Percentiles rank a stretch among this genome's conserved stretches.
Conservation (phyloP, 129 eudicot genomes). For the Solidago caesia region DNA sequence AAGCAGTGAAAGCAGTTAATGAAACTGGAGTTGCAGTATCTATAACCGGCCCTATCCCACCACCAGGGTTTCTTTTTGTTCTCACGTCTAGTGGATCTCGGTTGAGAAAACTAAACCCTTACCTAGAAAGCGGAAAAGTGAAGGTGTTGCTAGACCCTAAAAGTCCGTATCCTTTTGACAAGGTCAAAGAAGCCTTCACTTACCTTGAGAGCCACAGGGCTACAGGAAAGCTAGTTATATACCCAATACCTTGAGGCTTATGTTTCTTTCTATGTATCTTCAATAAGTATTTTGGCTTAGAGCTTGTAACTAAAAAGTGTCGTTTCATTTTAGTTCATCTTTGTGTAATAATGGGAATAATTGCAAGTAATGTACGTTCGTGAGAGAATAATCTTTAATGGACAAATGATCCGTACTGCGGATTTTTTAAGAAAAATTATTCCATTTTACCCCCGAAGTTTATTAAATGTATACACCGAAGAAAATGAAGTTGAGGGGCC, state of each 20-base stretch:
- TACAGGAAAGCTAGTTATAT: slow-evolving; percentile 78
- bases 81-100: slow-evolving; percentile 71
- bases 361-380: too few species aligned
- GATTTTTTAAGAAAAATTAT: too few species aligned
- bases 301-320: too few species aligned
- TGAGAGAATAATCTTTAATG: too few species aligned
- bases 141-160: slow-evolving; percentile 76
- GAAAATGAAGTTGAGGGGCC: too few species aligned
- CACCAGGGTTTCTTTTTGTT: slow-evolving; percentile 75
- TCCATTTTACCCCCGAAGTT: too few species aligned
- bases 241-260: slow-evolving; percentile 61
- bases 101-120: slow-evolving; percentile 68
- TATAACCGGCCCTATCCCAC: slow-evolving; percentile 62
- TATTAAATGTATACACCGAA: too few species aligned
- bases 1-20: slow-evolving; percentile 68
- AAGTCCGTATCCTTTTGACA: slow-evolving; percentile 75
- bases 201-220: slow-evolving; percentile 78
- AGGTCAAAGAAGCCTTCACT: slow-evolving; percentile 76
- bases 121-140: slow-evolving; percentile 74
- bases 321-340: too few species aligned
- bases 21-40: slow-evolving; percentile 79
- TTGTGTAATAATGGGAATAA: too few species aligned
- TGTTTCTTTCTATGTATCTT: not conserved
- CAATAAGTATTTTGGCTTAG: not conserved
- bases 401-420: too few species aligned